Base-by-base conservation (phyloP, 345 rosid species). In the Eucalyptus cladocalyx region DNA sequence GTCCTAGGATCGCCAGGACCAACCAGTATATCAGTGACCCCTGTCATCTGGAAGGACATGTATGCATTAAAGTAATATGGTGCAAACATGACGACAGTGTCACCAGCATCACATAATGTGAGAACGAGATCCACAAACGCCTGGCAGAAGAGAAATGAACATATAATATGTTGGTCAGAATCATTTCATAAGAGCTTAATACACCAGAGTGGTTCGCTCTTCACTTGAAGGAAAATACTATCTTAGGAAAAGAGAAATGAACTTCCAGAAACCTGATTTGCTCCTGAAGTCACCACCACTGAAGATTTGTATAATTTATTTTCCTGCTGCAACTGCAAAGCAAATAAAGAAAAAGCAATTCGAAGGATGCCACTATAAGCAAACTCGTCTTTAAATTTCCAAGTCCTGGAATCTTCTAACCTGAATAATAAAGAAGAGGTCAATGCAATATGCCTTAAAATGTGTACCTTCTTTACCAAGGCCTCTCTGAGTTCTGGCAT, bases 41-140 rank as follows among this genome's bases (percentile, higher is more conserved):
- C 99, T 12, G 99, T 98, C 99, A 98, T 98, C 93, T 98, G 99
- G 95, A 98, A 97, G 86, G 98, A 94, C 99, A 96, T 98, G 92
- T 97, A 98, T 56, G 99, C 93, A 87, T 98, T 98, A 94, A 98
- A 98, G 94, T 98, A 98, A 93, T 97, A 98, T 28, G 99, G 99
- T 89, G 97, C 95, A 94, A 98, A 98, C 99, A 98, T 95, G 81
- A 98, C 95, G 8, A 97, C 99, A 2, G 95, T 94, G 92, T 97
- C 99, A 89, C 98, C 99, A 6, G 96, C 92, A 90, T 98, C 99
- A 89, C 99, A 96, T 81, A 96, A 93, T 1, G 97, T 91, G 72
- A 96, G 98, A 92, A 95, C 98, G 90, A 96, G 93, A 91, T 98
- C 96, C 88, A 95, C 99, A 69, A 98, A 98, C 43, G 99, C 99